Conservation (phyloP, 2,329 filamentous ascomycete genomes). For the Thielaviopsis euricoi region DNA sequence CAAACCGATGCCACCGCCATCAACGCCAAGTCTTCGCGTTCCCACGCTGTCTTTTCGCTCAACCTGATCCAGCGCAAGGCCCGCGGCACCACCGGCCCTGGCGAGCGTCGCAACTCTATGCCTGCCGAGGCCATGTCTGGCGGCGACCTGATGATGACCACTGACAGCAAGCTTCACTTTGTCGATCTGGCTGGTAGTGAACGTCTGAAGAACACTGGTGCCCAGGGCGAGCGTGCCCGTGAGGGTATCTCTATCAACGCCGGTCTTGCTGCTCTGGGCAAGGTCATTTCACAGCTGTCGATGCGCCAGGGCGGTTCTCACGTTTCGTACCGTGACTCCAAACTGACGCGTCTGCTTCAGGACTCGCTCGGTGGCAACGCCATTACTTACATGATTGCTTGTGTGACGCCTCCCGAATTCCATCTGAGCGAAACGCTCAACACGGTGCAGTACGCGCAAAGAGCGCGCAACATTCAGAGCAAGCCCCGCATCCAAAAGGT, state of each 20-base stretch:
- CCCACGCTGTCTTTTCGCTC: conserved; percentile 90
- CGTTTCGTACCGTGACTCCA: conserved; percentile 97
- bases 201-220: conserved; percentile 89
- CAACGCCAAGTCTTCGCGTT: conserved; percentile 93
- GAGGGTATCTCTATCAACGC: conserved; percentile 98
- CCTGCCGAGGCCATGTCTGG: conserved; percentile 65
- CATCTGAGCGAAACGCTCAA: conserved; percentile 95
- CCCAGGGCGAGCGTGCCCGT: conserved; percentile 81
- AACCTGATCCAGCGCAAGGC: conserved; percentile 78
- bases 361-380: conserved; percentile 94
- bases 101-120: conserved; percentile 76
- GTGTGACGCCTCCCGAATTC: conserved; percentile 91
- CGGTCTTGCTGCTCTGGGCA: conserved; percentile 82
- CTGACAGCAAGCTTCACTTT: conserved; percentile 97
- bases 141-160: conserved; percentile 56
- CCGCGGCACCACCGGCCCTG: conserved; percentile 32
- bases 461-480: conserved; percentile 89
- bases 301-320: conserved; percentile 75
- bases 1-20: conserved; percentile 96
- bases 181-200: conserved; percentile 96
- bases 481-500: conserved; percentile 91
- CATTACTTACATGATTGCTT: conserved; percentile 99
- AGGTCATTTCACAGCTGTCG: conserved; percentile 95
- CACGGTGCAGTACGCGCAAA: conserved; percentile 91
- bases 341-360: conserved; percentile 82